Evolutionary conservation across 441 rosid species (phyloP), one percentile per base, ranked within the genome.

Genomic region (Melastoma candidum): DNA sequence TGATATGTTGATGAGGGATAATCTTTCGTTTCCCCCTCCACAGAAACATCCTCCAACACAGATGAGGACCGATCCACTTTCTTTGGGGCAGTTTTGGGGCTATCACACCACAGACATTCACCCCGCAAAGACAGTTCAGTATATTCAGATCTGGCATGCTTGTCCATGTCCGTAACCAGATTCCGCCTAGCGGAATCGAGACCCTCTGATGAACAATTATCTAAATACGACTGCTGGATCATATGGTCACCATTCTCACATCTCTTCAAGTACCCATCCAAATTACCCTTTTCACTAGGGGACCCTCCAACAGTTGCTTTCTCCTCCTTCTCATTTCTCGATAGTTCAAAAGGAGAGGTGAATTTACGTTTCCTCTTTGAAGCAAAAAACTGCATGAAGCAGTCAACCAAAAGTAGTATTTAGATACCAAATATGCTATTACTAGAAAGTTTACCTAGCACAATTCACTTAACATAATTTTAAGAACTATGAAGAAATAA

Each of bases 331-430:
- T 71, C 83, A 8, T 44, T 58, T 63, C 75, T 72, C 60, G 74
- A 80, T 49, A 66, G 46, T 75, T 85, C 85, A 62, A 71, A 71
- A 69, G 98, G 93, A 6, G 95, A 87, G 0, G 26, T 12, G 14
- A 81, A 51, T 68, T 88, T 92, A 77, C 87, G 77, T 80, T 85
- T 92, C 73, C 36, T 29, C 36, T 73, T 87, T n/a, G 89, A 85
- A 51, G 77, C 68, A 50, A 60, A 88, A 77, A 80, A 92, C 98
- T 92, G 73, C 61, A 77, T 0, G n/a, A 12, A 53, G n/a, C 26
- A 45, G 58, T 17, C 13, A 44, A 29, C 36, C 36, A 29, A 29
- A 29, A 6, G 5, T 6, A 29, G 36, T 6, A 29, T 29, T 29
- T 29, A 29, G 36, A 29, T 3, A 29, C 36, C 36, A 6, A 29